Base-by-base conservation (phyloP, 371 early-diverging fungal genomes). In the Rhizopus sp. region DNA sequence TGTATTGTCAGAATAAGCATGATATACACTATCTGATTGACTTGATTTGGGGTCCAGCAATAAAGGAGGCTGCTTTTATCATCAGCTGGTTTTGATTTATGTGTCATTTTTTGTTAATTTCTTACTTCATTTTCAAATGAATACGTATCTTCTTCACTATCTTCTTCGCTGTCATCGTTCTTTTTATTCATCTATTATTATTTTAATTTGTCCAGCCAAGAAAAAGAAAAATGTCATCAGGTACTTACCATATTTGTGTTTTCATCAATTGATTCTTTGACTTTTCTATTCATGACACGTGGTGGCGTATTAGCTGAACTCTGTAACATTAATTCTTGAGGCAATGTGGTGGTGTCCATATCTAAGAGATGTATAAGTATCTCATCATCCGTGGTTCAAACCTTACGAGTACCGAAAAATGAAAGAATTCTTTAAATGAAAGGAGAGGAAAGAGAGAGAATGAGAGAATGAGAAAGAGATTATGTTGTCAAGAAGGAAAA, bases 401-500 rank as follows among this genome's bases (percentile, higher is more conserved):
- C 23, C 23, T 23, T 23, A 23, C 23, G 23, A 23, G 23, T 23
- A 23, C 23, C 23, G 23, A 45, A 15, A 49, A 15, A 49, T 40
- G 40, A 31, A 52, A 46, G 30, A 29, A 23, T 23, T 23, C 23
- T 23, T 53, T 55, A 55, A 45, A 38, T 61, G 50, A 32, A 56
- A n/a, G 41, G 29, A 53, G 31, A 45, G 33, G 38, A 60, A 49
- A 49, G 35, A 29, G n/a, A 30, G 17, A 34, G 34, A 37, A 37
- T 47, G 35, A 50, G 16, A 32, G 17, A 7, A 7, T 6, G 17
- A 55, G 32, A 38, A n/a, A n/a, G 7, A 13, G 10, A 33, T 31
- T 37, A 49, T 50, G 15, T 40, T 54, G 46, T 64, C 42, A 57
- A 53, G 66, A 65, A 50, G 54, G 46, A 37, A 57, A 46, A 23